A percentile compares a stretch with the other conserved stretches of the same genome.
Evolutionary conservation across 805 yeast genomes (phyloP).

Genomic region (Teunomyces tritomae): DNA sequence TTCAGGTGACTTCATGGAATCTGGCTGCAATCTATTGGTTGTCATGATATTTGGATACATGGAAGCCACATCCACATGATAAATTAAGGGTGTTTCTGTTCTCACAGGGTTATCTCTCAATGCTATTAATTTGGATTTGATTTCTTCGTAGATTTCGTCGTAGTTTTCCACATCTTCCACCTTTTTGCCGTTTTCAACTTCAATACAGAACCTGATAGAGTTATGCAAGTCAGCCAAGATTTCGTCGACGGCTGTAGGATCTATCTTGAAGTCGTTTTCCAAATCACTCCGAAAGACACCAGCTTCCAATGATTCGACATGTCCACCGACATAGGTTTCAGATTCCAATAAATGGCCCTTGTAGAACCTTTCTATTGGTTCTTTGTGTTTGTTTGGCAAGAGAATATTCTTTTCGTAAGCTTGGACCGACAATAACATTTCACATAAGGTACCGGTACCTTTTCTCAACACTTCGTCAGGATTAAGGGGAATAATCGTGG

Average conservation of each 20-base stretch:
- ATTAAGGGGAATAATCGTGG: conserved; percentile 91
- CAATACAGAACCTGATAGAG: conserved; percentile 79
- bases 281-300: conserved; percentile 95
- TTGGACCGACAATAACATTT: conserved; percentile 94
- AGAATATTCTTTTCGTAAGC: conserved; percentile 77
- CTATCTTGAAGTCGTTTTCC: conserved; percentile 69
- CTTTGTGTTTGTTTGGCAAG: conserved; percentile 90
- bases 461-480: conserved; percentile 96
- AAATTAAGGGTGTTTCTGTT: conserved; percentile 78
- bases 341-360: conserved; percentile 92
- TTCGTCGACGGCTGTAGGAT: conserved; percentile 80
- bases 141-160: conserved; percentile 65
- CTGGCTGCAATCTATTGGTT: conserved; percentile 95
- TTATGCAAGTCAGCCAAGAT: conserved; percentile 67
- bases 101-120: conserved; percentile 63
- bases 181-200: conserved; percentile 71
- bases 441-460: conserved; percentile 98
- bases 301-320: conserved; percentile 95
- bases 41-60: conserved; percentile 99
- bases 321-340: conserved; percentile 98
- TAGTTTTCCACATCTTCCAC: conserved; percentile 78
- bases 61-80: conserved; percentile 98
- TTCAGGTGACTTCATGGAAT: conserved; percentile 90
- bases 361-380: conserved; percentile 91
- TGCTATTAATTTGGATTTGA: conserved; percentile 53